A percentile compares a stretch with the other conserved stretches of the same genome.
These are phyloP conservation scores for Epichloe bromicola DNA, from an alignment of 2,329 filamentous ascomycete species.

Conservation along the genomic window DNA sequence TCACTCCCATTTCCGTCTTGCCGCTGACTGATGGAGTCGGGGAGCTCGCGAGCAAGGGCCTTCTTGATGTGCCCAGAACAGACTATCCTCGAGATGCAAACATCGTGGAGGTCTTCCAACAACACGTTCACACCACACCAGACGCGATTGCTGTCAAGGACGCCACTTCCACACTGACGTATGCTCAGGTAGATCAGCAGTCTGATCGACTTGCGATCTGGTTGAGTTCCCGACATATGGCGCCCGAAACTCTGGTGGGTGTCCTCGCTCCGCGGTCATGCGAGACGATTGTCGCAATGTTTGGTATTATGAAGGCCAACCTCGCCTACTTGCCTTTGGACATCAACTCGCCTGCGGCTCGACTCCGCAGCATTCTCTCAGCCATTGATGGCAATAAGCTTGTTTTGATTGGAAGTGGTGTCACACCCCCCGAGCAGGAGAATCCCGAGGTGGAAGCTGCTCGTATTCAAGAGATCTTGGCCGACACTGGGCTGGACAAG, in stretches of 20 bases:
- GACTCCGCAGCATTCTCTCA: slow-evolving; percentile 7
- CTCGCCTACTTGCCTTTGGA: slow-evolving; percentile 15
- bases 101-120: too few relatives aligned
- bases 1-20: slow-evolving; percentile 1
- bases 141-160: too few relatives aligned
- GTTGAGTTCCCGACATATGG: neutral
- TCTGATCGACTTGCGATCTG: too few relatives aligned
- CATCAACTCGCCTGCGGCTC: slow-evolving; percentile 7
- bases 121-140: too few relatives aligned
- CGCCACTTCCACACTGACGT: too few relatives aligned
- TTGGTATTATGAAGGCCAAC: slow-evolving; percentile 14
- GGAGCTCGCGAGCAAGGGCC: slow-evolving; percentile 7
- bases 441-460: neutral
- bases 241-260: neutral
- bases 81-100: too few relatives aligned
- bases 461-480: neutral
- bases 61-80: slow-evolving; percentile 1
- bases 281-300: slow-evolving; percentile 6
- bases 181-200: too few relatives aligned
- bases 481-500: neutral
- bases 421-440: neutral
- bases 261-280: neutral
- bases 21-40: neutral
- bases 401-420: slow-evolving; percentile 2
- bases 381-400: slow-evolving; percentile 4